Evolutionary conservation across 805 yeast species (phyloP).

Genomic region (Vanderwaltozyma yarrowii): DNA sequence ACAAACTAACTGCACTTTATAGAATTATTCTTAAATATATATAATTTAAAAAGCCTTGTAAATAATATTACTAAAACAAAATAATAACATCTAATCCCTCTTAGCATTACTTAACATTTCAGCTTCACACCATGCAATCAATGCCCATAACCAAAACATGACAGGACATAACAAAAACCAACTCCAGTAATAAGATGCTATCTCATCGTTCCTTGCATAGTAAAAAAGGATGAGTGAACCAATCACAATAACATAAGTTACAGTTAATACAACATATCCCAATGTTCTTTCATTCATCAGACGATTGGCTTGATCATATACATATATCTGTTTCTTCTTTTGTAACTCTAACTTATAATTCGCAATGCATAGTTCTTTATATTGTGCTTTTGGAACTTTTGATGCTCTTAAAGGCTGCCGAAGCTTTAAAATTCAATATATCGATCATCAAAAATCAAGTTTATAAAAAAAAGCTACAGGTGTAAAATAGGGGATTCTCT

Average conservation of each 20-base stretch:
- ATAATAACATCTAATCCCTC: conserved; percentile 6
- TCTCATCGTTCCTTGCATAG: conserved; percentile 6
- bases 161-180: conserved; percentile 21
- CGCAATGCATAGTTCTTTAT: too few relatives aligned
- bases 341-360: too few relatives aligned
- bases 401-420: too few relatives aligned
- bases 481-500: too few relatives aligned
- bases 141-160: conserved; percentile 27
- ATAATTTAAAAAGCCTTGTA: background rate
- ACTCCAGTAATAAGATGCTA: conserved; percentile 21
- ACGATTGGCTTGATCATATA: too few relatives aligned
- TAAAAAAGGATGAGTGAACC: conserved; percentile 8
- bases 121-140: conserved; percentile 27
- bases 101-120: conserved; percentile 25
- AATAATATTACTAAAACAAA: too few relatives aligned
- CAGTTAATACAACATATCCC: conserved; percentile 10
- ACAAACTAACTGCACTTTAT: background rate
- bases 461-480: too few relatives aligned
- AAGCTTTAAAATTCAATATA: too few relatives aligned
- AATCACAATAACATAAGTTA: conserved; percentile 12
- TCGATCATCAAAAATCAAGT: too few relatives aligned
- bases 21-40: background rate
- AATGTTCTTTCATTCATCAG: conserved; percentile 14
- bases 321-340: too few relatives aligned
- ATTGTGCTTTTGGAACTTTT: too few relatives aligned